phyloP scores from a whole-genome alignment of 768 basidiomycete genomes.

The Dentipellis fragilis region DNA sequence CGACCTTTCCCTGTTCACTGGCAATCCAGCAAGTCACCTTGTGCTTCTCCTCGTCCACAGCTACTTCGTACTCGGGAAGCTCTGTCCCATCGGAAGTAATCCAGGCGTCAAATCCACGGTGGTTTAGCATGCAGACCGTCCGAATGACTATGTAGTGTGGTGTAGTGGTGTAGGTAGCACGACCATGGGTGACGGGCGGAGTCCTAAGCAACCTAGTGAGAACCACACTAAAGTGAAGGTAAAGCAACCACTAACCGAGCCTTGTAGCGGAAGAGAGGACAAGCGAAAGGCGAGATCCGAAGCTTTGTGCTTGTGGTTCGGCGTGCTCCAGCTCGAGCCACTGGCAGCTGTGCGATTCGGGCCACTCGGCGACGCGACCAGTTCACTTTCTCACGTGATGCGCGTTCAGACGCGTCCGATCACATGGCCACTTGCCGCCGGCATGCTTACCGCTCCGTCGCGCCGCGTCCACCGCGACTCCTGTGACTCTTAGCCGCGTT shows the following conservation, averaged over 20 bases:
- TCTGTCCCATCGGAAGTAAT: constrained; percentile 40
- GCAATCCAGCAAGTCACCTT: constrained; percentile 63
- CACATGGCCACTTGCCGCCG: not conserved
- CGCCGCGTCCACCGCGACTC: not conserved
- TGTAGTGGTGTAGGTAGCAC: not conserved
- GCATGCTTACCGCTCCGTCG: not conserved
- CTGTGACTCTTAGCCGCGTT: too few relatives aligned
- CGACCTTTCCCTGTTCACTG: constrained; percentile 47
- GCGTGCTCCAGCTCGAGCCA: too few relatives aligned
- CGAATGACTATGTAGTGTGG: too few relatives aligned
- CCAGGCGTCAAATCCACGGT: constrained; percentile 63
- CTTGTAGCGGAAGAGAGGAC: not conserved
- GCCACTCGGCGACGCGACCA: too few relatives aligned
- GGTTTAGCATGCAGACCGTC: constrained; percentile 24
- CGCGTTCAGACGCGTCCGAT: not conserved
- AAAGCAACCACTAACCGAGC: not conserved
- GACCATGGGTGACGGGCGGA: not conserved
- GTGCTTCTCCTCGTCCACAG: constrained; percentile 32
- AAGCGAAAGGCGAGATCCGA: not conserved
- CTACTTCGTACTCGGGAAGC: constrained; percentile 47
- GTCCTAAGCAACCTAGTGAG: not conserved
- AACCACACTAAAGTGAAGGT: not conserved
- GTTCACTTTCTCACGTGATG: not conserved
- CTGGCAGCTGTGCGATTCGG: too few relatives aligned
- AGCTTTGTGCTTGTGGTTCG: not conserved